A percentile compares a stretch with the other conserved stretches of the same genome.
phyloP scores from a whole-genome alignment of 495 filamentous ascomycete species.

The Aspergillus panamensis region DNA sequence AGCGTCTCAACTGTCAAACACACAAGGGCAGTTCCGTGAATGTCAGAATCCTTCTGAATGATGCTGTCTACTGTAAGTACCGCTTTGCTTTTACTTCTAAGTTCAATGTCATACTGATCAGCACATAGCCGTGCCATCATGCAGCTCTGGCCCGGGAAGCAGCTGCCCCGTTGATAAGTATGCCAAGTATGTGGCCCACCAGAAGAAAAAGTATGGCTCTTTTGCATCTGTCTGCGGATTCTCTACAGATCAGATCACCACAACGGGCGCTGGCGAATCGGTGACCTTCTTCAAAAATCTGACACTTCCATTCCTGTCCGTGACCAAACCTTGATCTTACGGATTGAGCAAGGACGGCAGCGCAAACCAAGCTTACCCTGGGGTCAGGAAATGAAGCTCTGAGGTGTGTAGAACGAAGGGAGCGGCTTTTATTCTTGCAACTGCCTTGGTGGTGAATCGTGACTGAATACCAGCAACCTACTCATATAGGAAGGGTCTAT shows the following conservation, averaged over 20 bases:
- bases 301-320: conserved; percentile 31
- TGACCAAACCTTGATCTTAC: conserved; percentile 25
- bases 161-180: conserved; percentile 47
- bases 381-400: too few species aligned
- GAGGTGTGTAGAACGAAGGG: too few species aligned
- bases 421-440: too few species aligned
- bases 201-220: conserved; percentile 41
- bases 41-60: conserved; percentile 50
- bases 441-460: too few species aligned
- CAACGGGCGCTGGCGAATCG: conserved; percentile 33
- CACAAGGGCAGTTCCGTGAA: conserved; percentile 17
- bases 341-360: neutral
- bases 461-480: too few species aligned
- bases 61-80: conserved; percentile 48
- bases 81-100: neutral
- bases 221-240: conserved; percentile 43
- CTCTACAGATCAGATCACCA: conserved; percentile 19
- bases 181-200: conserved; percentile 36
- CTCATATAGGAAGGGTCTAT: too few species aligned
- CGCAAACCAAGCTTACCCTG: too few species aligned
- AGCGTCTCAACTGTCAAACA: conserved; percentile 42
- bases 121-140: conserved; percentile 32
- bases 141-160: conserved; percentile 44
- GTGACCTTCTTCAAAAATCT: conserved; percentile 48
- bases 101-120: neutral